phyloP scores from a whole-genome alignment of 1,139 yeast species.

The Scheffersomyces segobiensis region DNA sequence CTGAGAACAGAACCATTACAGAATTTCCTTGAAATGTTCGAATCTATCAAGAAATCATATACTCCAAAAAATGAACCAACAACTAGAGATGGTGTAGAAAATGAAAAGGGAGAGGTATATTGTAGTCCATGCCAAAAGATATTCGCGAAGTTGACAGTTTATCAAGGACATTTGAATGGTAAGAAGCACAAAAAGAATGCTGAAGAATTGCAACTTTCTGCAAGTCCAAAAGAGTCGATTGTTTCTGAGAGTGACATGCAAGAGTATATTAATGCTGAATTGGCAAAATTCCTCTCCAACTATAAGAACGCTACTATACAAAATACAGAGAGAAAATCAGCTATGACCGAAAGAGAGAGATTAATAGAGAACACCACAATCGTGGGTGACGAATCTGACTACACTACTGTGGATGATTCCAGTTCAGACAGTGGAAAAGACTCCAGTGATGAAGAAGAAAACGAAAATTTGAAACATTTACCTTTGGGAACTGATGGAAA shows the following conservation, averaged over 20 bases:
- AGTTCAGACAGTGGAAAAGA: conserved; percentile 23
- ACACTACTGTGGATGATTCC: conserved; percentile 23
- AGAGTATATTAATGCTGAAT: conserved; percentile 1
- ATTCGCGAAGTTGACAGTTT: conserved; percentile 69
- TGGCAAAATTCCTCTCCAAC: conserved; percentile 37
- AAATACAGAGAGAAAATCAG: conserved; percentile 65
- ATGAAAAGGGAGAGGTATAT: conserved; percentile 40
- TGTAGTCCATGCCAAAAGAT: conserved; percentile 67
- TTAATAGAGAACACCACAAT: conserved; percentile 46
- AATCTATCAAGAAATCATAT: conserved; percentile 33
- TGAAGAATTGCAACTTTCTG: conserved; percentile 2
- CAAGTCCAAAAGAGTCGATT: not conserved
- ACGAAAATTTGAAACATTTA: conserved; percentile 43
- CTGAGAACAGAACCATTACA: conserved; percentile 53
- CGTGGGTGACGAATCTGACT: conserved; percentile 39
- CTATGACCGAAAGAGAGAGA: conserved; percentile 75
- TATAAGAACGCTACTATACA: conserved; percentile 49
- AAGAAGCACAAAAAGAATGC: conserved; percentile 69
- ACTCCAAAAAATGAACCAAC: conserved; percentile 11
- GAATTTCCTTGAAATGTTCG: conserved; percentile 34
- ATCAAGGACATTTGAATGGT: conserved; percentile 67
- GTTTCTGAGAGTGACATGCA: not conserved
- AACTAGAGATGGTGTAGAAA: conserved; percentile 11
- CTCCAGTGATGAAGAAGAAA: conserved; percentile 29
- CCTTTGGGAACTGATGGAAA: conserved; percentile 88